phyloP scores from a whole-genome alignment of 1,284 basidiomycete species.

The Cryptococcus sp. region DNA sequence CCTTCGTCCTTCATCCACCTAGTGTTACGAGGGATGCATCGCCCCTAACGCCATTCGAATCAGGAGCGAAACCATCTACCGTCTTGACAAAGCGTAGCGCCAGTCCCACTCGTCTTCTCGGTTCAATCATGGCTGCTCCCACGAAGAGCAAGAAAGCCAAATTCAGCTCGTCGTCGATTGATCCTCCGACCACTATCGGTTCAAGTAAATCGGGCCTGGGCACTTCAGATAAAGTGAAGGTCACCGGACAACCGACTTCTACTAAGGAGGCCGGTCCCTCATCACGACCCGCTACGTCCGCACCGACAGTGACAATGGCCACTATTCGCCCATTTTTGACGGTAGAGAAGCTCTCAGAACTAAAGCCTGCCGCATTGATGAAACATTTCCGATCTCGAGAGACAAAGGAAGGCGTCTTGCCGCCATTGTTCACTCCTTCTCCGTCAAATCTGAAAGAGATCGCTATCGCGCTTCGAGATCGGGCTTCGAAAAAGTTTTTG shows the following conservation, averaged over 20 bases:
- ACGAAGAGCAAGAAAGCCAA: background rate
- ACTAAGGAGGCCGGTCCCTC: background rate
- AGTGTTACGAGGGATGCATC: background rate
- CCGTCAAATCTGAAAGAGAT: conserved; percentile 31
- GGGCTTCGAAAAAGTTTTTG: conserved; percentile 30
- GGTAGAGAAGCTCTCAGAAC: conserved; percentile 9
- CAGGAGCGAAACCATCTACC: background rate
- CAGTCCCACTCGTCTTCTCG: background rate
- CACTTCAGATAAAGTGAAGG: too few relatives aligned
- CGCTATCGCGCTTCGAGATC: conserved; percentile 17
- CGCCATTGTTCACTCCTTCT: conserved; percentile 24
- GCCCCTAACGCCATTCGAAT: background rate
- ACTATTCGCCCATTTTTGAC: conserved; percentile 13
- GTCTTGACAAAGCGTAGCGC: background rate
- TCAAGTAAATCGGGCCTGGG: too few relatives aligned
- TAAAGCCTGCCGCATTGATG: conserved; percentile 28
- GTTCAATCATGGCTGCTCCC: background rate
- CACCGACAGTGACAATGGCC: conserved; percentile 12
- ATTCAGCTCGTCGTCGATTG: conserved; percentile 15
- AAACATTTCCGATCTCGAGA: conserved; percentile 25
- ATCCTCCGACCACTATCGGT: background rate
- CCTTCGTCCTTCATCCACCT: background rate
- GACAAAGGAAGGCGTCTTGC: conserved; percentile 7
- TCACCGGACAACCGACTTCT: too few relatives aligned
- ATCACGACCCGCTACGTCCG: conserved; percentile 1